Percentiles rank a stretch among this genome's conserved stretches.
Evolutionary conservation across 345 rosid species (phyloP).

Genomic region (Excoecaria agallocha): DNA sequence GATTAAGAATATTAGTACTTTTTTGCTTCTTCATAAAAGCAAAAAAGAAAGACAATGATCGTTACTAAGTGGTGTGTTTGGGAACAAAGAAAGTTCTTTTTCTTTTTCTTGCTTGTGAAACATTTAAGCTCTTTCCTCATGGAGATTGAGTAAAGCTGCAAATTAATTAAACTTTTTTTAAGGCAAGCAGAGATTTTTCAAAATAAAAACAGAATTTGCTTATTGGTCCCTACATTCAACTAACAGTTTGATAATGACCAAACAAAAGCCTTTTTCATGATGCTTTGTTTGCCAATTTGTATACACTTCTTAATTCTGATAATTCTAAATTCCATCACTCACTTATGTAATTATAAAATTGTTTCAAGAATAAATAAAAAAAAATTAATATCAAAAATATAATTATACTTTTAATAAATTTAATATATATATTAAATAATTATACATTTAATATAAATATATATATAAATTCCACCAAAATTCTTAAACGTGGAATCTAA

Average conservation of each 20-base stretch:
- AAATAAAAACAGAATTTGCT: neutral
- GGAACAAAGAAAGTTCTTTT: conserved; percentile 16
- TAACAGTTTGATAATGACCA: conserved; percentile 19
- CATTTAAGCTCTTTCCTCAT: conserved; percentile 5
- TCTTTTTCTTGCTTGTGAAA: conserved; percentile 26
- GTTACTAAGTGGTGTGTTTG: neutral
- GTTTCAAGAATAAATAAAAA: too few relatives aligned
- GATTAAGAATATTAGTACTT: neutral
- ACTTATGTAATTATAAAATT: too few relatives aligned
- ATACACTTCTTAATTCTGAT: neutral
- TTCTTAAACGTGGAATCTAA: too few relatives aligned
- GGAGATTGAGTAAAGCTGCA: conserved; percentile 33
- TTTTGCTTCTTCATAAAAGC: conserved; percentile 2
- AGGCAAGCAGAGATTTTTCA: conserved; percentile 22
- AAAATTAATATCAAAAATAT: too few relatives aligned
- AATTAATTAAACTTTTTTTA: neutral
- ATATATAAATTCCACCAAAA: too few relatives aligned
- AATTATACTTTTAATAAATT: too few relatives aligned
- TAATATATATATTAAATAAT: too few relatives aligned
- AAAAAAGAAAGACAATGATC: neutral
- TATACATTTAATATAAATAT: too few relatives aligned
- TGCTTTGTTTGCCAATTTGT: conserved; percentile 18
- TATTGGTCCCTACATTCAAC: conserved; percentile 31
- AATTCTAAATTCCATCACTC: too few relatives aligned
- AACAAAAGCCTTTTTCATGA: conserved; percentile 12